These are phyloP conservation scores for Davidsoniella neocaledoniae DNA, from an alignment of 2,329 filamentous ascomycete species.

Conservation along the genomic window DNA sequence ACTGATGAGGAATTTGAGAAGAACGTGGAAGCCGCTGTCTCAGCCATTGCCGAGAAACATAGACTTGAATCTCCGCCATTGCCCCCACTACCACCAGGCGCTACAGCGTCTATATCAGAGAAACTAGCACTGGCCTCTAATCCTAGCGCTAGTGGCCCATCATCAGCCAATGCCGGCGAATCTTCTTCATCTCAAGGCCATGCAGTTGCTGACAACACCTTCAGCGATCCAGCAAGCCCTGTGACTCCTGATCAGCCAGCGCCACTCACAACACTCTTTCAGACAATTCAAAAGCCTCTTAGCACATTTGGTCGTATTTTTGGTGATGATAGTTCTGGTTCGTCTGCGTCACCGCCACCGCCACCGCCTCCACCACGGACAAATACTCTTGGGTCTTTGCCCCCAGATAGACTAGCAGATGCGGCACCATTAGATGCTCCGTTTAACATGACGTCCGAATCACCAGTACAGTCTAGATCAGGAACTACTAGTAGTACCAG, in stretches of 20 bases:
- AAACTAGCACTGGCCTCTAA: constrained; percentile 61
- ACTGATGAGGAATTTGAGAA: constrained; percentile 88
- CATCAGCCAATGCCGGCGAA: background rate
- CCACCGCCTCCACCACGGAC: constrained; percentile 10
- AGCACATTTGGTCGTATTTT: constrained; percentile 92
- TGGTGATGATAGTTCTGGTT: constrained; percentile 38
- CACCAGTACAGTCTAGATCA: constrained; percentile 21
- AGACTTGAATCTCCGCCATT: constrained; percentile 32
- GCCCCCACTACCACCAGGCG: constrained; percentile 17
- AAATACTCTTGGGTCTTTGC: constrained; percentile 20
- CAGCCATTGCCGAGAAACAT: constrained; percentile 85
- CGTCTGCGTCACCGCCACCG: constrained; percentile 18
- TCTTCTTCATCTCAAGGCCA: constrained; percentile 1
- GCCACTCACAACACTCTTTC: constrained; percentile 35
- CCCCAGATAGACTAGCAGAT: background rate
- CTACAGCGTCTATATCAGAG: constrained; percentile 42
- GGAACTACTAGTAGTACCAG: constrained; percentile 19
- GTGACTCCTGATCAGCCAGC: constrained; percentile 7
- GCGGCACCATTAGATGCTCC: constrained; percentile 3
- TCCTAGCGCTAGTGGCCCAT: background rate
- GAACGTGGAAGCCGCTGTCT: constrained; percentile 93
- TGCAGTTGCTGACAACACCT: background rate
- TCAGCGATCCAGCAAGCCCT: constrained; percentile 1
- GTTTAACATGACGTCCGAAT: background rate
- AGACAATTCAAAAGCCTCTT: constrained; percentile 80